Base-by-base conservation (phyloP, 495 filamentous ascomycete species). In the Clohesyomyces aquaticus region DNA sequence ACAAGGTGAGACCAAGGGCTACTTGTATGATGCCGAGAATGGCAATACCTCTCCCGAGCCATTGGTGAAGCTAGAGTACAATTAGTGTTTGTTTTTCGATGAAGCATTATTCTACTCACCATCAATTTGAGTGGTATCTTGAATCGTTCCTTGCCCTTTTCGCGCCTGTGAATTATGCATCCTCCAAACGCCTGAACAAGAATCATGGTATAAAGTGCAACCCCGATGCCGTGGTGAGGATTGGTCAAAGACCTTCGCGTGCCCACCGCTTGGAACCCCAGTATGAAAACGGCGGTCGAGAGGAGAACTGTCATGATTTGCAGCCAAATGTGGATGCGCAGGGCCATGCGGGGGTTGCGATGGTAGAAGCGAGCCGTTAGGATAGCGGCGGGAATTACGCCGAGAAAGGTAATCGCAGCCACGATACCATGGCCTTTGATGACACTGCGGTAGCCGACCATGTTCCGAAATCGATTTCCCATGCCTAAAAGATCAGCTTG, bases 161-260 rank as follows among this genome's bases (percentile, higher is more conserved):
- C 84, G 12, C 80, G 76, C 58, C 80, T 79, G 60, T 87, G 83
- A 38, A 95, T 80, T 38, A 89, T 79, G 66, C 84, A 84, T 18
- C 95, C 95, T 66, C 88, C 88, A 21, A 97, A 63, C 8, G 87
- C 81, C 71, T 97, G 95, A 22, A 92, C 82, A 26, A 96, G 72
- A 18, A 97, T 83, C 67, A 94, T 76, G 27, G 90, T 87, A 75
- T 94, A 98, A 59, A 98, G 86, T 38, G 92, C 88, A 29, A 96
- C 77, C 22, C 94, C 94, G 70, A 98, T 97, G 59, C 91, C 92
- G 78, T 79, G 77, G 61, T 98, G 94, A 1, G 94, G 94, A 73
- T 98, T 98, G 47, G 90, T 90, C 66, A 97, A 79, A 70, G 85
- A 91, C 62, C 93, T 82, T 49, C 77, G 73, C 1, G 88, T 83